Evolutionary conservation across 179 eudicot genomes (phyloP), one percentile per base, ranked within the genome.

Genomic region (Pouteria campechiana): DNA sequence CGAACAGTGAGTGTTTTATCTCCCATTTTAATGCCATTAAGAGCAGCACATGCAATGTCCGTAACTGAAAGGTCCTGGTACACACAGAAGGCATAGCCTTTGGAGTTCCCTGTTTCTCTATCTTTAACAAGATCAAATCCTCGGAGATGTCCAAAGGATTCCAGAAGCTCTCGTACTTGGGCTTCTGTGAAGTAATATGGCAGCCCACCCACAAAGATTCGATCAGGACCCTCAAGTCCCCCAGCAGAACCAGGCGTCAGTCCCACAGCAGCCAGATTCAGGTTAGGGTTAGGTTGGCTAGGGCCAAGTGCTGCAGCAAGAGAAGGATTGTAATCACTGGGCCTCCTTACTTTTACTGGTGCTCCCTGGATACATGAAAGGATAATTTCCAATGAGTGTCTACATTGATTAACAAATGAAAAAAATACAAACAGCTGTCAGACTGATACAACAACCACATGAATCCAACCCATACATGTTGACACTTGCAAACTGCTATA

Each of bases 1-100:
- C 95, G 62, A 25, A 85, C 81, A 29, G 95, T 85, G 22, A 85
- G 66, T 27, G 95, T 85, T 54, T 85, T 85, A 59, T 85, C 95
- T 23, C 95, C 95, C 82, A 85, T 78, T 58, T 85, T 85, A 55
- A 85, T 58, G 37, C 95, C 95, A 67, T 85, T 85, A 24, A 85
- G 70, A 37, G 95, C 73, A 60, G 82, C 83, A 61, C 95, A 85
- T 16, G 95, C 95, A 61, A 81, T 55, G 51, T 85, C 95, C 8
- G 92, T 81, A 7, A 63, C 88, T 0, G 70, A 62, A 20, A 83
- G 80, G 64, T 85, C 88, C 92, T 88, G 58, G 54, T 83, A 83
- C 21, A 72, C 61, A 39, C 94, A 84, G 58, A 84, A 84, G 24
- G 83, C 94, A 65, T 84, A 84, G 51, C 94, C 94, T 67, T 80